phyloP scores from a whole-genome alignment of 208 protist genomes.

The Trypanosoma cruzi region DNA sequence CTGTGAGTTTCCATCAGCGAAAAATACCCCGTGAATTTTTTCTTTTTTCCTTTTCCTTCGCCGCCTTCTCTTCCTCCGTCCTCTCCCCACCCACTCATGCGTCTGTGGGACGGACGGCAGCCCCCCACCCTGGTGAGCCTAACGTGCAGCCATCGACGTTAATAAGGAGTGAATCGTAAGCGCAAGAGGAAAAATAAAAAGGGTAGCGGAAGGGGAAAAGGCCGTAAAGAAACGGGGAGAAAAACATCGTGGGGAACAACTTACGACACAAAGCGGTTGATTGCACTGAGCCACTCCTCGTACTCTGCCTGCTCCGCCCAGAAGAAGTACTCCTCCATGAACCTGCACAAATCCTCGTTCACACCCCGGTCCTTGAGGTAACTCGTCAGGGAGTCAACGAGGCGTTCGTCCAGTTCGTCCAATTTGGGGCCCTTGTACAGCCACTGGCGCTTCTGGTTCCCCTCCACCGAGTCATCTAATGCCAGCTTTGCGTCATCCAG shows the following conservation, averaged over 20 bases:
- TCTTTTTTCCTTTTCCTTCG: not conserved
- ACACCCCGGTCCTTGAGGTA: constrained; percentile 87
- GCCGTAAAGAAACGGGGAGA: not conserved
- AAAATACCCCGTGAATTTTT: constrained; percentile 7
- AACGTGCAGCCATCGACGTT: not conserved
- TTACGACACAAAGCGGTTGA: constrained; percentile 84
- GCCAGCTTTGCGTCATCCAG: constrained; percentile 62
- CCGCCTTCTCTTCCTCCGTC: not conserved
- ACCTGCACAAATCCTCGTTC: constrained; percentile 80
- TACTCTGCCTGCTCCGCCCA: constrained; percentile 94
- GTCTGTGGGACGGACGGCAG: not conserved
- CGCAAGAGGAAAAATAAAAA: not conserved
- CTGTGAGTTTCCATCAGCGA: not conserved
- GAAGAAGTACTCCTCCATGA: constrained; percentile 77
- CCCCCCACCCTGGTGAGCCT: not conserved
- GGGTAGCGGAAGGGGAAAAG: not conserved
- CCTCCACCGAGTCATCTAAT: constrained; percentile 60
- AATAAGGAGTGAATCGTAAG: not conserved
- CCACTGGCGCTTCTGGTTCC: constrained; percentile 39
- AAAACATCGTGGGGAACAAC: not conserved
- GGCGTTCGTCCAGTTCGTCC: constrained; percentile 73
- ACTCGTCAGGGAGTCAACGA: constrained; percentile 74
- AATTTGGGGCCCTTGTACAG: constrained; percentile 81
- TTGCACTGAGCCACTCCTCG: constrained; percentile 77
- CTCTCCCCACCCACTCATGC: not conserved